Evolutionary conservation across 441 rosid genomes (phyloP).

Genomic region (Populus hybrid): DNA sequence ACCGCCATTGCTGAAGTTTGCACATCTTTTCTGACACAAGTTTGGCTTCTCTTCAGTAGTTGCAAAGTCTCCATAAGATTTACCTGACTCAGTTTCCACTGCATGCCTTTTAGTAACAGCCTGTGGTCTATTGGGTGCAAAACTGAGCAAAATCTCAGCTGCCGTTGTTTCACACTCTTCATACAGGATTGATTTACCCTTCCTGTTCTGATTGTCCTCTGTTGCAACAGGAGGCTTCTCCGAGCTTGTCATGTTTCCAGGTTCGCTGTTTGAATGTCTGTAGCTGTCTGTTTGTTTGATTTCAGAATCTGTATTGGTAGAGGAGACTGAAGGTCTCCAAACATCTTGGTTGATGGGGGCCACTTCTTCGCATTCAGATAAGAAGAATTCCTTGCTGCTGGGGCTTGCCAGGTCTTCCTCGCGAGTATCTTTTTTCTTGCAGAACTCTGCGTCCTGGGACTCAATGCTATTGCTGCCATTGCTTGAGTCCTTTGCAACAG

Average conservation of each 20-base stretch:
- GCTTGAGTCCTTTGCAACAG: background rate
- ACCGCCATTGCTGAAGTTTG: background rate
- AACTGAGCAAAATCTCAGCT: background rate
- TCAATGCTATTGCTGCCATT: background rate
- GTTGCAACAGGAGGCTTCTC: background rate
- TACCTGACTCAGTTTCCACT: background rate
- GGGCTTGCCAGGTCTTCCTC: background rate
- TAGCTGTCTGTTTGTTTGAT: background rate
- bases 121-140: background rate
- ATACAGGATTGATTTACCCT: background rate
- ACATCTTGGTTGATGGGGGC: background rate
- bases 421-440: background rate
- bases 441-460: background rate
- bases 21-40: background rate
- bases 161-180: background rate
- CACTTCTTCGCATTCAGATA: background rate
- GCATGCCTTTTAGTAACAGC: background rate
- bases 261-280: background rate
- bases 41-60: background rate
- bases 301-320: background rate
- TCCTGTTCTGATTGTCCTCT: background rate
- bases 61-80: background rate
- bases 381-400: background rate
- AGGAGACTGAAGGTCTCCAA: background rate
- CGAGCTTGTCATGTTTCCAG: background rate